Conservation (phyloP, 805 yeast genomes). For the Pichia cabralensis region DNA sequence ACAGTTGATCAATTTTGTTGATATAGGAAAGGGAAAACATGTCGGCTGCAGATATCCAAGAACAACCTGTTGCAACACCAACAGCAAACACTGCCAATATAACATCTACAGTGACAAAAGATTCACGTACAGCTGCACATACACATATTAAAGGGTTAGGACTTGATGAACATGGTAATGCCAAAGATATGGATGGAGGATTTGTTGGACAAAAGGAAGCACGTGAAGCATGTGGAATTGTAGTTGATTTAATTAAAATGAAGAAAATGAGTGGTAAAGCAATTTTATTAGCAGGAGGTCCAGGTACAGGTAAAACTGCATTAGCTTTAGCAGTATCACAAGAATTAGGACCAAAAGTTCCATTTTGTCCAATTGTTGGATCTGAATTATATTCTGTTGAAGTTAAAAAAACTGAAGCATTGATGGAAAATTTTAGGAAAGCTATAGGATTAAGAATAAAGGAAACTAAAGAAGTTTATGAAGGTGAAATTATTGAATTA, state of each 20-base stretch:
- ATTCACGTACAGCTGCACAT: conserved; percentile 66
- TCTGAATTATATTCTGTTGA: conserved; percentile 90
- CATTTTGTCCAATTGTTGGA: conserved; percentile 92
- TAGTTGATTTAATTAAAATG: conserved; percentile 84
- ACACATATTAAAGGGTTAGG: conserved; percentile 96
- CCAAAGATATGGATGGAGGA: conserved; percentile 77
- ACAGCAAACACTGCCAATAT: conserved; percentile 9
- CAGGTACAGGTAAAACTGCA: conserved; percentile 98
- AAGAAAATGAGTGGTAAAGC: conserved; percentile 97
- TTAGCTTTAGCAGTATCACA: conserved; percentile 89
- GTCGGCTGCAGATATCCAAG: neutral
- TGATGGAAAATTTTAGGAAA: conserved; percentile 92
- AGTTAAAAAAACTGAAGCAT: conserved; percentile 88
- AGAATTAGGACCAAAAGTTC: conserved; percentile 67
- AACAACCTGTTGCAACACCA: neutral
- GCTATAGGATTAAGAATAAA: conserved; percentile 92
- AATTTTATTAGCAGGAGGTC: conserved; percentile 93
- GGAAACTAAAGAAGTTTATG: conserved; percentile 95
- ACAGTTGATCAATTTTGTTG: too few species aligned
- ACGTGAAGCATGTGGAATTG: conserved; percentile 85
- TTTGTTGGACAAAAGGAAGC: conserved; percentile 97
- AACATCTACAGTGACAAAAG: conserved; percentile 14
- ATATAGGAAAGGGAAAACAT: too few species aligned
- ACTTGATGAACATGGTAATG: conserved; percentile 82
- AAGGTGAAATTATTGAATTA: conserved; percentile 97